Evolutionary conservation across 2,329 filamentous ascomycete genomes (phyloP), one percentile per base, ranked within the genome.

Genomic region (Nemania abortiva): DNA sequence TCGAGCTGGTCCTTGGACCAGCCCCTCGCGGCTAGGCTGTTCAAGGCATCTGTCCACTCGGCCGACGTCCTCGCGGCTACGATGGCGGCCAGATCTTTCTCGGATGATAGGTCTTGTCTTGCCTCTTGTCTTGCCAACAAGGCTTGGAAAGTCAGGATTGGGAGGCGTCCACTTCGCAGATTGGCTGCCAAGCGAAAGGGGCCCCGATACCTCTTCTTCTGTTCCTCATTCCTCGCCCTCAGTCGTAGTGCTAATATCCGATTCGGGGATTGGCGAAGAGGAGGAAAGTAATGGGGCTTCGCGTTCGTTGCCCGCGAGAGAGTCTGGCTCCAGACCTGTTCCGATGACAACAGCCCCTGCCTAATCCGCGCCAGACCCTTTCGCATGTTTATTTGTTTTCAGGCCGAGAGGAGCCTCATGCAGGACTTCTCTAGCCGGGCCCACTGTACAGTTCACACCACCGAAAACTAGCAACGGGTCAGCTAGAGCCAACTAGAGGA

Each of bases 1-100:
- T 78, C 77, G 34, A 84, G 57, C 47, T 83, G 77, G 1, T 74
- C 73, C 63, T 75, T 75, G 1, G 73, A 72, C 68, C 80, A 76
- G 6, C 81, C 82, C 56, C 77, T 80, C 49, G 64, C 66, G 2
- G 73, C 73, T 10, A 83, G 63, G 22, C 71, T 72, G 31, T 76
- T 73, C 7, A 83, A 68, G 13, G 76, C 74, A 42, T 76, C 69
- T 10, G 71, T 73, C 81, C 81, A 83, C 2, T 76, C 64, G 11
- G 42, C 63, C 1, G 72, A 65, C n/a, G 71, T 73, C 39, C 72
- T 74, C 5, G 65, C 59, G 9, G 52, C 42, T 3, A 78, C 22
- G 11, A 60, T 29, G 2, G 45, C 31, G 11, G 61, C 60, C 3
- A 78, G 29, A 3, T 42, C 31, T 47, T 64, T 54, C n/a, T 79